Conservation (phyloP, 2,329 filamentous ascomycete species). For the Chrysoporthe cubensis region DNA sequence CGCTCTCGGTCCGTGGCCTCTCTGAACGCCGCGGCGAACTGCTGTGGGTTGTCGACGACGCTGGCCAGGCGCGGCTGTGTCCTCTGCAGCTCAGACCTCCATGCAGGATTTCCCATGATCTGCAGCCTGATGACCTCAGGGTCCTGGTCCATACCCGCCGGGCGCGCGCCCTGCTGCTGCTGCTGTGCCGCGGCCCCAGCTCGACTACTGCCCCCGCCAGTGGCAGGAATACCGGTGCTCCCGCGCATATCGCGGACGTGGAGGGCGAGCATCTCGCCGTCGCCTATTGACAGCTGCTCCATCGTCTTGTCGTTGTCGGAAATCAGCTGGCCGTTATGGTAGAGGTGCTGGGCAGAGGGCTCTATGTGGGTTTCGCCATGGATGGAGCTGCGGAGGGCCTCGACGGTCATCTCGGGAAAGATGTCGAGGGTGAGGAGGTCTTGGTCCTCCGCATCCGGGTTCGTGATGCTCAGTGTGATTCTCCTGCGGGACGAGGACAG, state of each 20-base stretch:
- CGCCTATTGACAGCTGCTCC: conserved; percentile 76
- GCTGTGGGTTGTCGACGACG: conserved; percentile 73
- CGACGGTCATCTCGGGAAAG: conserved; percentile 79
- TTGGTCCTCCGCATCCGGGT: conserved; percentile 70
- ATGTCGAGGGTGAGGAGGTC: conserved; percentile 84
- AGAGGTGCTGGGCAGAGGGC: conserved; percentile 76
- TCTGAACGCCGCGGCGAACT: conserved; percentile 74
- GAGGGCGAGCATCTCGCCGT: conserved; percentile 91
- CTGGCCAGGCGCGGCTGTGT: conserved; percentile 77
- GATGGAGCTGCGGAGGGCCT: conserved; percentile 85
- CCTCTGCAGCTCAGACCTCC: conserved; percentile 68
- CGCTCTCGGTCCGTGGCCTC: conserved; percentile 72
- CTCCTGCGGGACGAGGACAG: conserved; percentile 48
- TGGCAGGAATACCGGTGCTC: conserved; percentile 45
- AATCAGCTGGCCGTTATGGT: conserved; percentile 85
- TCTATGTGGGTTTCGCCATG: conserved; percentile 80
- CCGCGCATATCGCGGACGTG: conserved; percentile 69
- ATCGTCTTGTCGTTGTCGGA: conserved; percentile 79
- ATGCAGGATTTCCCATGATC: conserved; percentile 76
- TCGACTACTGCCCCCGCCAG: conserved; percentile 31
- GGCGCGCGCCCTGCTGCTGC: conserved; percentile 37
- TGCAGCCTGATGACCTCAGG: conserved; percentile 82
- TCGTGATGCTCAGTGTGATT: conserved; percentile 84
- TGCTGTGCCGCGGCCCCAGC: conserved; percentile 39
- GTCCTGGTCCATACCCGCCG: conserved; percentile 55